Base-by-base conservation (phyloP, 2,329 filamentous ascomycete species). In the Aspergillus eucalypticola region DNA sequence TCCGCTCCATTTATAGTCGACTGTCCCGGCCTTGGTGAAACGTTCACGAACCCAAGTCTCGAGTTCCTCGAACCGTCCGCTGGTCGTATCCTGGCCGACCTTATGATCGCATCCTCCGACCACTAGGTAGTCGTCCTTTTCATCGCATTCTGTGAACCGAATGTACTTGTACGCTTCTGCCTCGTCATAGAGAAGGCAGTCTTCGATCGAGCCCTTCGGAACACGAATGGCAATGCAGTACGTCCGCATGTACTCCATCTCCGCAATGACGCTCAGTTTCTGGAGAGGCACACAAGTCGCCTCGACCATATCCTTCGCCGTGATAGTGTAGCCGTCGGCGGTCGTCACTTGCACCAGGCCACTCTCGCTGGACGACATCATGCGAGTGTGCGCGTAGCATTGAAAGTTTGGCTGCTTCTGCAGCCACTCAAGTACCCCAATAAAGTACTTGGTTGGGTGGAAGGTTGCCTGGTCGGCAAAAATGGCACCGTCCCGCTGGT, bases 71-170 rank as follows among this genome's bases (percentile, higher is more conserved):
- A 82, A 84, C 6, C 81, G 79, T 0, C 76, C 77, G 0, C 73
- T 67, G 1, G 80, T 74, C 7, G 2, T 78, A 72, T 81, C 78
- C 63, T 85, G 82, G 0, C 84, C 83, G n/a, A 86, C 83, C 67
- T 84, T 83, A 74, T 86, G 84, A 65, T 86, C 84, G 54, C 81
- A 81, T 1, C 84, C 84, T 6, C 84, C 84, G 5, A 86, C 77
- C 5, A 87, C 73, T 52, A 86, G 67, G 68, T 85, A 86, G 64
- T 86, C 83, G 46, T 84, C 71, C 57, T 81, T 71, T 0, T 81
- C 78, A 57, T 86, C 83, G 66, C 83, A 85, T 0, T 70, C 73
- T 0, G 83, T 85, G 10, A 86, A 68, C 1, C 83, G 80, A 2
- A 83, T 71, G 62, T 86, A 86, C 66, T 84, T 83, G 76, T 86